Evolutionary conservation across 305 asterid genomes (phyloP).

Genomic region (Solanum hybrid): DNA sequence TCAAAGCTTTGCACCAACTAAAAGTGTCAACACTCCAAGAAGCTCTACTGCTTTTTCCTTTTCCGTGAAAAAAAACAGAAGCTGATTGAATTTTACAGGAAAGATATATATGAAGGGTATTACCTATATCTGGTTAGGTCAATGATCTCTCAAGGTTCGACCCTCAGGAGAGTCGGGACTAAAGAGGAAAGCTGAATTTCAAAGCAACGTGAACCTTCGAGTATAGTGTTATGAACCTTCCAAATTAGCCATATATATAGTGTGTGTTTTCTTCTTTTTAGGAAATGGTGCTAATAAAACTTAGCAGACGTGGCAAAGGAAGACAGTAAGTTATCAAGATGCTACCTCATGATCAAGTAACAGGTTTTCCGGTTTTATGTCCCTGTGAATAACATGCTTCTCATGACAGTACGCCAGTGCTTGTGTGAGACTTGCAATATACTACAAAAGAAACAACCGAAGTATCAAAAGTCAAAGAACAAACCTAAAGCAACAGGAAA

Average conservation of each 20-base stretch:
- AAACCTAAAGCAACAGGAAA: neutral
- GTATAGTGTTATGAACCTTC: neutral
- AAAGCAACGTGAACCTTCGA: neutral
- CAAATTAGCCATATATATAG: neutral
- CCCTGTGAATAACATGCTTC: neutral
- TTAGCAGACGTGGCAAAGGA: neutral
- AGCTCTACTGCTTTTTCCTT: neutral
- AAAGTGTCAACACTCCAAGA: neutral
- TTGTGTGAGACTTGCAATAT: neutral
- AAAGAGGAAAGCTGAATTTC: neutral
- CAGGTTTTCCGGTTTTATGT: neutral
- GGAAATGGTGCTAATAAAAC: neutral
- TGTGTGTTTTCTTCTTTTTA: neutral
- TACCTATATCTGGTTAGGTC: neutral
- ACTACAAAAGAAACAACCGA: neutral
- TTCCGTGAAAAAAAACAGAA: neutral
- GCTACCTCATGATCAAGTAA: neutral
- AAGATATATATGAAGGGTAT: neutral
- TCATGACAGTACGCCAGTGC: neutral
- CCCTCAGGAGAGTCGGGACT: neutral
- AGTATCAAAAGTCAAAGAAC: neutral
- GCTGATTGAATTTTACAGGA: neutral
- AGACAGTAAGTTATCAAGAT: neutral
- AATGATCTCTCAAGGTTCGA: neutral
- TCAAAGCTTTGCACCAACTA: neutral